Evolutionary conservation across 139 green algal species (phyloP).

Genomic region (Yamagishiella unicocca): DNA sequence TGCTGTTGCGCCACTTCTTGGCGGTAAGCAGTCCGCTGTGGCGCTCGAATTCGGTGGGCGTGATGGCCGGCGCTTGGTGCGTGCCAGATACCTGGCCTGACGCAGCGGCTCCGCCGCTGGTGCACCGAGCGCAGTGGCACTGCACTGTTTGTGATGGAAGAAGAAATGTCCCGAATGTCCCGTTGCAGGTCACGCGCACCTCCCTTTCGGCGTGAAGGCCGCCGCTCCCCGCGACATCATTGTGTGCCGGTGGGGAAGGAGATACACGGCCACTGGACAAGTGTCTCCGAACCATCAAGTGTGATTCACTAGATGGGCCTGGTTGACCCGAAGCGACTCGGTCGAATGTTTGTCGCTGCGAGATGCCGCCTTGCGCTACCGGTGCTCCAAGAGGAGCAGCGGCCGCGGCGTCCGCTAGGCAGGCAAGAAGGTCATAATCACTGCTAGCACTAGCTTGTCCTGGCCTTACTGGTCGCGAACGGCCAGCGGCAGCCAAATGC

Average conservation of each 20-base stretch:
- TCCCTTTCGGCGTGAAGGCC: not conserved
- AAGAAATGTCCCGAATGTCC: slow-evolving; percentile 50
- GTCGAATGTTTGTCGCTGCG: not conserved
- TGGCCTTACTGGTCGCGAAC: not conserved
- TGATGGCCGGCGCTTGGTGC: slow-evolving; percentile 52
- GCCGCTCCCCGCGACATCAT: not conserved
- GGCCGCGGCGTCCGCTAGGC: slow-evolving; percentile 32
- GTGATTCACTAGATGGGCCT: not conserved
- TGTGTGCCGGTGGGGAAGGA: not conserved
- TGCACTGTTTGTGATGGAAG: slow-evolving; percentile 36
- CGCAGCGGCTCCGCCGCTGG: not conserved
- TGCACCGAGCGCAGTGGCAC: slow-evolving; percentile 44
- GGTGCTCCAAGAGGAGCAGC: not conserved
- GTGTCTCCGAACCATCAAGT: not conserved
- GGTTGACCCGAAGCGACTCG: not conserved
- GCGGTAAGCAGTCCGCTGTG: slow-evolving; percentile 74
- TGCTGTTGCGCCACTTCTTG: slow-evolving; percentile 86
- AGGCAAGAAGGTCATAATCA: slow-evolving; percentile 36
- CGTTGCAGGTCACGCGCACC: slow-evolving; percentile 49
- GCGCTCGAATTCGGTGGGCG: slow-evolving; percentile 83
- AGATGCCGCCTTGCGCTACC: not conserved
- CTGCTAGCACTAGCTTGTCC: not conserved
- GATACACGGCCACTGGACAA: not conserved
- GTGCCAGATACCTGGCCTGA: not conserved
- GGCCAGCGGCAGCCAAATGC: not conserved